A percentile compares a stretch with the other conserved stretches of the same genome.
These are phyloP conservation scores for Trichoderma erinaceum DNA, from an alignment of 495 filamentous ascomycete genomes.

Conservation along the genomic window DNA sequence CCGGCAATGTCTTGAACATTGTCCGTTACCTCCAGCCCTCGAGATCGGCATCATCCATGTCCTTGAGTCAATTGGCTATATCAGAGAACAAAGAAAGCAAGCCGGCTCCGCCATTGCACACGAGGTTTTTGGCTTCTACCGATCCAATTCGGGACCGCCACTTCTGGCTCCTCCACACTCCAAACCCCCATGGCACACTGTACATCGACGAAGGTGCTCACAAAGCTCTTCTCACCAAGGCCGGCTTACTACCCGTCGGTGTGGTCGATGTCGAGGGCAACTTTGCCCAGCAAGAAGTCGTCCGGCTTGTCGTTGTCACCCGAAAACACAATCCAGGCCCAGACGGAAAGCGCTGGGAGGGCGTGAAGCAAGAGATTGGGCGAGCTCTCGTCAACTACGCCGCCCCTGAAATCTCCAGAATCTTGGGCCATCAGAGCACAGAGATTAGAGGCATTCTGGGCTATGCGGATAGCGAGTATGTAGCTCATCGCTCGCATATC, in stretches of 20 bases:
- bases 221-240: constrained; percentile 68
- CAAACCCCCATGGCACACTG: constrained; percentile 84
- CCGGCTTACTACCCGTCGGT: constrained; percentile 85
- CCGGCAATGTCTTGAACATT: constrained; percentile 86
- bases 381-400: constrained; percentile 91
- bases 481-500: constrained; percentile 83
- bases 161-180: constrained; percentile 94
- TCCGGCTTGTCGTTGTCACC: constrained; percentile 69
- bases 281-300: constrained; percentile 89
- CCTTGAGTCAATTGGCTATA: constrained; percentile 26
- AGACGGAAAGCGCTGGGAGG: constrained; percentile 39
- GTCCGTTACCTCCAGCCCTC: constrained; percentile 59
- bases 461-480: constrained; percentile 92
- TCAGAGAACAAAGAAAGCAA: constrained; percentile 15
- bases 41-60: constrained; percentile 27
- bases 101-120: constrained; percentile 63
- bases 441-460: constrained; percentile 75
- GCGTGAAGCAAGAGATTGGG: constrained; percentile 69
- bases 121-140: constrained; percentile 82
- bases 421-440: constrained; percentile 75
- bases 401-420: constrained; percentile 70
- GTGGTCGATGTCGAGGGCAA: constrained; percentile 81
- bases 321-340: constrained; percentile 18
- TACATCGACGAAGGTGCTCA: constrained; percentile 89
- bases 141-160: constrained; percentile 84